Conservation (phyloP, 805 yeast species). For the Priceomyces fermenticarens region DNA sequence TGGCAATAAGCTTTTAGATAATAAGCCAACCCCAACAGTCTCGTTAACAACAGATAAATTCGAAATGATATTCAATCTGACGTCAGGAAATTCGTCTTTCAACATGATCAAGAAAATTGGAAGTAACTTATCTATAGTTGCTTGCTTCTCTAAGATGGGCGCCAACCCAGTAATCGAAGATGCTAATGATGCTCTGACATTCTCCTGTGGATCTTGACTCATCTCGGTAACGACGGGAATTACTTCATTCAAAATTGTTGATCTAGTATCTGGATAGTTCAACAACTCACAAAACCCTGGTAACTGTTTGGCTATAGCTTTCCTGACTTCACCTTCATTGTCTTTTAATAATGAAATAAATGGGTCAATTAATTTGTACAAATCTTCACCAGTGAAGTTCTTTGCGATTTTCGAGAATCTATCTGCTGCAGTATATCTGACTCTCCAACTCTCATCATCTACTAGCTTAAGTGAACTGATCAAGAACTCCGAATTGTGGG, state of each 20-base stretch:
- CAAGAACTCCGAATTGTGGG: constrained; percentile 62
- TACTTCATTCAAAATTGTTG: constrained; percentile 61
- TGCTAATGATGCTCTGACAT: constrained; percentile 91
- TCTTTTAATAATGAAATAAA: constrained; percentile 81
- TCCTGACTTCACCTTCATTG: constrained; percentile 94
- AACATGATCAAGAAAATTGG: constrained; percentile 92
- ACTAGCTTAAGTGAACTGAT: constrained; percentile 67
- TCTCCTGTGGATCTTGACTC: constrained; percentile 88
- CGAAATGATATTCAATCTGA: constrained; percentile 88
- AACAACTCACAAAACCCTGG: constrained; percentile 68
- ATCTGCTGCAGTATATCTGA: constrained; percentile 97
- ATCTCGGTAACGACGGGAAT: constrained; percentile 81
- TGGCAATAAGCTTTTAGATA: constrained; percentile 86
- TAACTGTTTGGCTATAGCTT: constrained; percentile 88
- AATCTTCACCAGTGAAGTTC: constrained; percentile 58
- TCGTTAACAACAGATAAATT: constrained; percentile 89
- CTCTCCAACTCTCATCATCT: constrained; percentile 95
- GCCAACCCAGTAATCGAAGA: constrained; percentile 83
- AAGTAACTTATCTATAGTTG: constrained; percentile 74
- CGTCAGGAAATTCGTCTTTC: constrained; percentile 96
- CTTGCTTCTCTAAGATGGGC: constrained; percentile 78
- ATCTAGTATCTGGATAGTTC: constrained; percentile 31
- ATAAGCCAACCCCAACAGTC: constrained; percentile 85
- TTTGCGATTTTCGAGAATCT: constrained; percentile 72
- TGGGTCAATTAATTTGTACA: constrained; percentile 62